phyloP scores from a whole-genome alignment of 768 basidiomycete genomes.

The Lactifluus subvellereus region DNA sequence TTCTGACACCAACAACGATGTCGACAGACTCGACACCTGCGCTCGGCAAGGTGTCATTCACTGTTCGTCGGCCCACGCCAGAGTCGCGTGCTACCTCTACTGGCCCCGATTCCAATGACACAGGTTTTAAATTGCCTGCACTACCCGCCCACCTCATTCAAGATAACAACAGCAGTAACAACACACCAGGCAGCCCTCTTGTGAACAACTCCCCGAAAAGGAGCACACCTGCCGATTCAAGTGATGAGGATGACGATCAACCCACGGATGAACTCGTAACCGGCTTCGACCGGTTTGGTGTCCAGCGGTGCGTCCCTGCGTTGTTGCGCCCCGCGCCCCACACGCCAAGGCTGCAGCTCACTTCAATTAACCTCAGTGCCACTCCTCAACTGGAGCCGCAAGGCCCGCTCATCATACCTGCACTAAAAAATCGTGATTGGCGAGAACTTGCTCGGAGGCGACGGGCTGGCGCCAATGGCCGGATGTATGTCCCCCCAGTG shows the following conservation, averaged over 20 bases:
- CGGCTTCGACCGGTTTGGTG: conserved; percentile 65
- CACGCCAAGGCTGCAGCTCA: conserved; percentile 62
- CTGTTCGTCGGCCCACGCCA: conserved; percentile 73
- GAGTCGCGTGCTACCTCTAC: conserved; percentile 56
- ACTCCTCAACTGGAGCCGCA: conserved; percentile 43
- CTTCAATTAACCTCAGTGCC: conserved; percentile 41
- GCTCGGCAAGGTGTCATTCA: conserved; percentile 76
- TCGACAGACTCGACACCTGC: conserved; percentile 24
- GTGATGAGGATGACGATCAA: conserved; percentile 47
- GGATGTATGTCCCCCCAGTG: conserved; percentile 61
- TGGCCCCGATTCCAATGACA: conserved; percentile 53
- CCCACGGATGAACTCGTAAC: conserved; percentile 63
- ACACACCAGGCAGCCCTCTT: conserved; percentile 51
- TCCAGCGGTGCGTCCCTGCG: conserved; percentile 73
- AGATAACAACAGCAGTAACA: conserved; percentile 34
- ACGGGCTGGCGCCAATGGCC: conserved; percentile 39
- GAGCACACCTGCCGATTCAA: conserved; percentile 42
- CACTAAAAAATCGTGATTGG: conserved; percentile 89
- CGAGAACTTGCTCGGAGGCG: conserved; percentile 68
- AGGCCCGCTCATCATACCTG: conserved; percentile 77
- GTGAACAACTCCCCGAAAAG: conserved; percentile 46
- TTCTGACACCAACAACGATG: conserved; percentile 8
- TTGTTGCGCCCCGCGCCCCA: conserved; percentile 6
- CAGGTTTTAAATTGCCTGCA: conserved; percentile 51
- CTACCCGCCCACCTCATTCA: conserved; percentile 52